Evolutionary conservation across 2,329 filamentous ascomycete genomes (phyloP).

Genomic region (Didymella arachidicola): DNA sequence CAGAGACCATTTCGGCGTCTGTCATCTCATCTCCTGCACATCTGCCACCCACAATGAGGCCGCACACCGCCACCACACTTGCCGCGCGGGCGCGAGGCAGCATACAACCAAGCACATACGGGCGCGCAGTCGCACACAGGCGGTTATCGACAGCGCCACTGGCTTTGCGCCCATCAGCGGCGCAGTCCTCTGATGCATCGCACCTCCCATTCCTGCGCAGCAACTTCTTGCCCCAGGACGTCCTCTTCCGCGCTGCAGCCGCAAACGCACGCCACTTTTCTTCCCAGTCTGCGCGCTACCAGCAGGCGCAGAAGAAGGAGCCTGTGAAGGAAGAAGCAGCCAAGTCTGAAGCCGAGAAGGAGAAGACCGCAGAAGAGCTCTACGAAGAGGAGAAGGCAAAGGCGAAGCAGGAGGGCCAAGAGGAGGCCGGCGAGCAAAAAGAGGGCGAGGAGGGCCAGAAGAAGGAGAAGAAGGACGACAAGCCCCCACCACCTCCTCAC

Average conservation of each 20-base stretch:
- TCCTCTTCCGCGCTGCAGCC: conserved; percentile 53
- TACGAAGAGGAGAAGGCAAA: conserved; percentile 55
- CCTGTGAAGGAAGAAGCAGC: conserved; percentile 46
- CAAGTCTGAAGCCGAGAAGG: conserved; percentile 41
- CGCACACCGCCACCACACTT: conserved; percentile 50
- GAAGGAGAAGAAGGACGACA: conserved; percentile 70
- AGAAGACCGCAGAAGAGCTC: conserved; percentile 50
- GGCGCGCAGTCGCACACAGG: conserved; percentile 58
- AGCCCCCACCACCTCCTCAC: conserved; percentile 90
- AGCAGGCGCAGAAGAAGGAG: conserved; percentile 48
- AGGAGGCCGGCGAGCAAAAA: conserved; percentile 59
- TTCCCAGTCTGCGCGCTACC: conserved; percentile 46
- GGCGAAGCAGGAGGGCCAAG: conserved; percentile 50
- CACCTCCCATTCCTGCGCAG: conserved; percentile 53
- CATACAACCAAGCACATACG: conserved; percentile 49
- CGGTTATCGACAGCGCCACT: conserved; percentile 52
- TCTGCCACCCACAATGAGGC: conserved; percentile 54
- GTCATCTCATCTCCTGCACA: conserved; percentile 5
- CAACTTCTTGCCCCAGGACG: conserved; percentile 52
- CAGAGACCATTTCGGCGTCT: conserved; percentile 23
- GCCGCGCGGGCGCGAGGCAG: conserved; percentile 52
- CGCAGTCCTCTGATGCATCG: conserved; percentile 35
- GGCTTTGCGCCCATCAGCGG: conserved; percentile 33
- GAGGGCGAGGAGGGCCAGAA: conserved; percentile 56
- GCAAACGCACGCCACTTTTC: conserved; percentile 55